These are phyloP conservation scores for Salix purpurea DNA, from an alignment of 345 rosid species.

Conservation along the genomic window DNA sequence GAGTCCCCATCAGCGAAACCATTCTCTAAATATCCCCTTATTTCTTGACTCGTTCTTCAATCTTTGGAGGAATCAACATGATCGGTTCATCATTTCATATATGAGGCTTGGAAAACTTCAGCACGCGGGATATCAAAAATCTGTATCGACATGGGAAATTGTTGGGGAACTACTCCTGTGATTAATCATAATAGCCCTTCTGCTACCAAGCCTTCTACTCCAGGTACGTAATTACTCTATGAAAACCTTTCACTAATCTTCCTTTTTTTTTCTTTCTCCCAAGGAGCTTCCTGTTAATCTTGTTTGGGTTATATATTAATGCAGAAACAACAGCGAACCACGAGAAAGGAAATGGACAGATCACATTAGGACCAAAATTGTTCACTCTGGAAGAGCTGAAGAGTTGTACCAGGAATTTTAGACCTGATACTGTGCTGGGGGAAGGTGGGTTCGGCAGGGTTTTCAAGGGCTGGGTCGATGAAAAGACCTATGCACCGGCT, in stretches of 20 bases:
- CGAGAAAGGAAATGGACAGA: not conserved
- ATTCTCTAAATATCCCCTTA: too few relatives aligned
- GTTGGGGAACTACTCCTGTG: constrained; percentile 4
- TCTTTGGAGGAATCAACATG: not conserved
- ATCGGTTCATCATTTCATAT: not conserved
- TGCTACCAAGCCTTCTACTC: not conserved
- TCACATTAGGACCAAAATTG: constrained; percentile 38
- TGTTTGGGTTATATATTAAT: not conserved
- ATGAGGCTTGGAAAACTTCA: not conserved
- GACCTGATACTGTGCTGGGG: constrained; percentile 64
- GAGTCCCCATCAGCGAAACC: not conserved
- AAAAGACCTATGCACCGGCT: constrained; percentile 49
- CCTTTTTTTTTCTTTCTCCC: not conserved
- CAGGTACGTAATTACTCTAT: not conserved
- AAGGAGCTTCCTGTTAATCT: not conserved
- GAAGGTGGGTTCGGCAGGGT: constrained; percentile 94
- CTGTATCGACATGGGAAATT: constrained; percentile 11
- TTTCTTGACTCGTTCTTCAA: not conserved
- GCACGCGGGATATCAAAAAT: not conserved
- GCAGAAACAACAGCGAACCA: not conserved
- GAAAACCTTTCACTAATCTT: not conserved
- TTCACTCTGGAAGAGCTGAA: constrained; percentile 53
- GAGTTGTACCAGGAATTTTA: constrained; percentile 69
- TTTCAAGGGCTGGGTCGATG: constrained; percentile 79
- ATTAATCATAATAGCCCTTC: not conserved